phyloP scores from a whole-genome alignment of 495 filamentous ascomycete genomes.

The Tuber borchii region DNA sequence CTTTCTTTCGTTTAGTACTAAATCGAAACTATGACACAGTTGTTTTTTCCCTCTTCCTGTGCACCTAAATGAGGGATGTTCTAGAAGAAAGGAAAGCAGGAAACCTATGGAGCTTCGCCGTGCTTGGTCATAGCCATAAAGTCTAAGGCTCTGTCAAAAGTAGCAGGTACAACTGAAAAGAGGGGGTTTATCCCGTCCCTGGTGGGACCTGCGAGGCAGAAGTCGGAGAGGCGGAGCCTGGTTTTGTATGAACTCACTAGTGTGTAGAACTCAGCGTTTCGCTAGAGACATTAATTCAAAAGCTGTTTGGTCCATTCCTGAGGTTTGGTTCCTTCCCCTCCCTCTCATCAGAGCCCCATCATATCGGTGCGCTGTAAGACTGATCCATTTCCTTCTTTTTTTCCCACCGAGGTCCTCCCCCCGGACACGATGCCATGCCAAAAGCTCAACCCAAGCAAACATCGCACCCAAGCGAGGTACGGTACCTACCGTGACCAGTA shows the following conservation, averaged over 20 bases:
- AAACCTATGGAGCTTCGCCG: neutral
- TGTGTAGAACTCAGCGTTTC: neutral
- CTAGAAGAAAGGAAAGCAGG: neutral
- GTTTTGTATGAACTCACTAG: neutral
- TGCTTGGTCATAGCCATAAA: neutral
- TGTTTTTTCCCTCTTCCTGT: neutral
- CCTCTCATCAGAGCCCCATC: neutral
- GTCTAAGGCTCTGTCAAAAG: neutral
- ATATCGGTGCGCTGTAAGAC: neutral
- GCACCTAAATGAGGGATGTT: neutral
- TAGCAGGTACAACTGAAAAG: neutral
- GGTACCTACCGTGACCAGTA: neutral
- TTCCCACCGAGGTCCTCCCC: neutral
- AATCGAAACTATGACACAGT: neutral
- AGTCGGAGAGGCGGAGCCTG: neutral
- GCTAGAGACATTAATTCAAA: neutral
- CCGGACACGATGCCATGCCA: neutral
- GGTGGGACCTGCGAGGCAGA: neutral
- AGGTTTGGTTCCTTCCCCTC: neutral
- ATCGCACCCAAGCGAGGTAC: neutral
- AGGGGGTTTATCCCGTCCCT: neutral
- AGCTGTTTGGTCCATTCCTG: neutral
- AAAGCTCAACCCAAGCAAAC: neutral
- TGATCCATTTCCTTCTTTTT: neutral
- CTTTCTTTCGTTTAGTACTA: neutral